phyloP scores from a whole-genome alignment of 1,284 basidiomycete genomes.

The Mycena sp. region DNA sequence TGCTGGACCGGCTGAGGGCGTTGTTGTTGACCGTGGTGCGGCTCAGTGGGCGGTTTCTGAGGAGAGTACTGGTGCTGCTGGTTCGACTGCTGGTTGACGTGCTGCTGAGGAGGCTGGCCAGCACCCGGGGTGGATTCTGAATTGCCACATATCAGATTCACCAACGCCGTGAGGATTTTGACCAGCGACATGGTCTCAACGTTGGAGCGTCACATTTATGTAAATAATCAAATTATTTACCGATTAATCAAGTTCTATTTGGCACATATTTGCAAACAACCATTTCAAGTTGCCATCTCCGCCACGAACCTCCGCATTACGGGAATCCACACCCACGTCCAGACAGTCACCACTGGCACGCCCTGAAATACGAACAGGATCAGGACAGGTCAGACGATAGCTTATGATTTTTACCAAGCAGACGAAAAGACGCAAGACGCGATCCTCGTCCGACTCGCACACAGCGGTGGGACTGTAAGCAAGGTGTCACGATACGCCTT shows the following conservation, averaged over 20 bases:
- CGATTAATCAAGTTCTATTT: background rate
- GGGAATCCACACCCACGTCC: conserved; percentile 21
- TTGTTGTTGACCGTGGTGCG: conserved; percentile 23
- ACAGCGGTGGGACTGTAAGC: background rate
- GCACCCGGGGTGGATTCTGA: background rate
- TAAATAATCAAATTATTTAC: background rate
- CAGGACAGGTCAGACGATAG: too few species aligned
- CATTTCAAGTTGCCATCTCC: background rate
- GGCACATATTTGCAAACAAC: background rate
- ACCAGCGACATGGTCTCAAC: conserved; percentile 4
- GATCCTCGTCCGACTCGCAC: conserved; percentile 5
- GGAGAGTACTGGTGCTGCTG: conserved; percentile 30
- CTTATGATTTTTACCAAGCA: background rate
- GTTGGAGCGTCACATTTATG: background rate
- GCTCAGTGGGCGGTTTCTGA: conserved; percentile 23
- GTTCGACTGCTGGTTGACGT: background rate
- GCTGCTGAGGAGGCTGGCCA: background rate
- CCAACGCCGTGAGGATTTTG: conserved; percentile 5
- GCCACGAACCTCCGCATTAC: background rate
- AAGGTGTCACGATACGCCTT: too few species aligned
- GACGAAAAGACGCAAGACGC: background rate
- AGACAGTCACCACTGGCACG: conserved; percentile 17
- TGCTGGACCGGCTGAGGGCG: conserved; percentile 23
- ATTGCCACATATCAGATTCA: conserved; percentile 12
- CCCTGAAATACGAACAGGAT: background rate